Conservation (phyloP, 1,139 yeast genomes). For the Saccharomycopsis hybrid region DNA sequence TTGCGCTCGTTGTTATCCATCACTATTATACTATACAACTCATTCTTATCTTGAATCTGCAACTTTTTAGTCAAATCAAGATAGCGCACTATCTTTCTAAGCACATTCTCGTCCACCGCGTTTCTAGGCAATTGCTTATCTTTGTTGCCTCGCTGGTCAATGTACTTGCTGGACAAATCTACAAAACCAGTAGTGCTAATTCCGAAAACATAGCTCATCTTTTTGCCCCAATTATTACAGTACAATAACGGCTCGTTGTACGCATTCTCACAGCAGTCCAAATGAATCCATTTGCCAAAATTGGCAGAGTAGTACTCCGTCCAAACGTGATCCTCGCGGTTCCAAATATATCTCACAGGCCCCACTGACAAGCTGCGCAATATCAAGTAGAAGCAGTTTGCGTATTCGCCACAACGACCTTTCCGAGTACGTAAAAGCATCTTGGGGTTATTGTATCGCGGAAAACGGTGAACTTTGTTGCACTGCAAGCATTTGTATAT, state of each 20-base stretch:
- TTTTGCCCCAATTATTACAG: slow-evolving; percentile 85
- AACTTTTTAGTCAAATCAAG: slow-evolving; percentile 31
- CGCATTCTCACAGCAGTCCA: slow-evolving; percentile 84
- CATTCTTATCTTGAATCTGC: slow-evolving; percentile 33
- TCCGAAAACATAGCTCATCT: slow-evolving; percentile 82
- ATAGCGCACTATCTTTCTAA: slow-evolving; percentile 7
- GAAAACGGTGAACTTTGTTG: slow-evolving; percentile 45
- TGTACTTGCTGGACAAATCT: slow-evolving; percentile 69
- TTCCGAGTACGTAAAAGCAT: slow-evolving; percentile 51
- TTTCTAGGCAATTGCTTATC: slow-evolving; percentile 47
- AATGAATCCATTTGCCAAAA: slow-evolving; percentile 72
- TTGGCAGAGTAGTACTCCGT: slow-evolving; percentile 71
- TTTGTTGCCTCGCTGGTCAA: slow-evolving; percentile 34
- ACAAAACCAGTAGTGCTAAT: slow-evolving; percentile 51
- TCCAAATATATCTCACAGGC: slow-evolving; percentile 70
- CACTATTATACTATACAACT: slow-evolving; percentile 30
- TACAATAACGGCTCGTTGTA: slow-evolving; percentile 77
- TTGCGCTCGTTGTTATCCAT: slow-evolving; percentile 15
- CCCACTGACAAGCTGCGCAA: slow-evolving; percentile 61
- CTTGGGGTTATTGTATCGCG: slow-evolving; percentile 67
- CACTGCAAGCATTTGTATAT: slow-evolving; percentile 56
- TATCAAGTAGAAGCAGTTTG: slow-evolving; percentile 69
- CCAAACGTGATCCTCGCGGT: slow-evolving; percentile 94
- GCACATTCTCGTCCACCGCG: slow-evolving; percentile 34
- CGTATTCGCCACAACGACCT: slow-evolving; percentile 98